Evolutionary conservation across 306 rosid species (phyloP).

Genomic region (Dalbergia oliveri): DNA sequence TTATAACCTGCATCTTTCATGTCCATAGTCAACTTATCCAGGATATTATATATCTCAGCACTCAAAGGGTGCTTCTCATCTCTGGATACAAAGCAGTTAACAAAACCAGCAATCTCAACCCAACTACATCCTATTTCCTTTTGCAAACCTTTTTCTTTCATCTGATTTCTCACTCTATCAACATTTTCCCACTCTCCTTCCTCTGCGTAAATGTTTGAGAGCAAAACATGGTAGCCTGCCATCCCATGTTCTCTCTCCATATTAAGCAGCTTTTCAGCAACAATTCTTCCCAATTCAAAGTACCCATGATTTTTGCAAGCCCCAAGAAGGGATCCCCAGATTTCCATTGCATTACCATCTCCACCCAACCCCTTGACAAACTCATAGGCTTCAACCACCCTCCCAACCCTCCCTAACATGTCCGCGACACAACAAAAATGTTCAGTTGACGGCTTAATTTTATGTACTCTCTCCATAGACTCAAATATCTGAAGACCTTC

Average conservation of each 20-base stretch:
- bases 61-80: constrained; percentile 72
- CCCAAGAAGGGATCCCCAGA: constrained; percentile 90
- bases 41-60: constrained; percentile 61
- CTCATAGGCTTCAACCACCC: constrained; percentile 81
- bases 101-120: constrained; percentile 74
- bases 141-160: constrained; percentile 75
- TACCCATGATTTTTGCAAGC: constrained; percentile 77
- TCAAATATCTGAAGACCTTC: constrained; percentile 79
- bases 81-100: constrained; percentile 70
- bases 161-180: constrained; percentile 69
- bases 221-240: constrained; percentile 88
- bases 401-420: constrained; percentile 91
- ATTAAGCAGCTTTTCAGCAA: constrained; percentile 75
- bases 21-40: constrained; percentile 65
- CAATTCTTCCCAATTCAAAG: constrained; percentile 72
- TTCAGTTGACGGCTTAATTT: constrained; percentile 65
- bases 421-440: constrained; percentile 85
- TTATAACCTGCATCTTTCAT: constrained; percentile 71
- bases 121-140: constrained; percentile 87
- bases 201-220: constrained; percentile 89
- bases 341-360: constrained; percentile 67
- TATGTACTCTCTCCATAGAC: constrained; percentile 65
- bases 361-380: constrained; percentile 75
- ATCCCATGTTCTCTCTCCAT: constrained; percentile 65
- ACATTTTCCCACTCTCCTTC: constrained; percentile 88